Conservation (phyloP, 768 basidiomycete species). For the Dioszegia crocea region DNA sequence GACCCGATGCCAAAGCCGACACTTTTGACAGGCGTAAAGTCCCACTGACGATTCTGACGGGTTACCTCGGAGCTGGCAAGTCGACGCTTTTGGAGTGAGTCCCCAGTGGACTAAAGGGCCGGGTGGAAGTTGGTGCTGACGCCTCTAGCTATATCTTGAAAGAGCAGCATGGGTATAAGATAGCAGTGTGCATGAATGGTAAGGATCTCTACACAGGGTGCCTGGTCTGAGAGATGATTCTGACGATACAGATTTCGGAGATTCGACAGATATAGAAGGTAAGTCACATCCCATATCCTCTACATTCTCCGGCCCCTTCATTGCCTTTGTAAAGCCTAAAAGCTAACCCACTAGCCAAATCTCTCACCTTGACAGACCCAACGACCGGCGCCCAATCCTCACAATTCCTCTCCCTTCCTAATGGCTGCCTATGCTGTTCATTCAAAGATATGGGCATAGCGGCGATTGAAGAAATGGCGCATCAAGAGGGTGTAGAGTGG, state of each 20-base stretch:
- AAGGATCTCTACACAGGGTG: conserved; percentile 11
- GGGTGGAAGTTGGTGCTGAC: not conserved
- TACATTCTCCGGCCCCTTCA: not conserved
- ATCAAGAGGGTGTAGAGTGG: conserved; percentile 62
- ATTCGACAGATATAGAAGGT: conserved; percentile 96
- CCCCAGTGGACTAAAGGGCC: not conserved
- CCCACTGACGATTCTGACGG: conserved; percentile 89
- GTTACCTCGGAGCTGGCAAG: conserved; percentile 87
- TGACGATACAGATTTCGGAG: conserved; percentile 62
- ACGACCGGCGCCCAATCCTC: conserved; percentile 61
- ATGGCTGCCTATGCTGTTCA: conserved; percentile 97
- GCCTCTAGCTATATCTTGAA: conserved; percentile 81
- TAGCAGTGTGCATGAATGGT: conserved; percentile 98
- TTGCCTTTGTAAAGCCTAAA: not conserved
- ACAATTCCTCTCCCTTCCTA: conserved; percentile 76
- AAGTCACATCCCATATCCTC: conserved; percentile 11
- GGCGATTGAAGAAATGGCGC: conserved; percentile 77
- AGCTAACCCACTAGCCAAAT: conserved; percentile 59
- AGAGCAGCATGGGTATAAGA: conserved; percentile 87
- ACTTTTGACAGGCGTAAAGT: conserved; percentile 51
- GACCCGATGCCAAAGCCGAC: not conserved
- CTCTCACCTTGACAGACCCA: conserved; percentile 71
- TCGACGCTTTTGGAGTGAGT: conserved; percentile 78
- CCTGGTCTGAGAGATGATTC: no score
- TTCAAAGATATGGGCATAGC: conserved; percentile 90